Evolutionary conservation across 2,329 filamentous ascomycete genomes (phyloP).

Genomic region (Biscogniauxia mediterranea): DNA sequence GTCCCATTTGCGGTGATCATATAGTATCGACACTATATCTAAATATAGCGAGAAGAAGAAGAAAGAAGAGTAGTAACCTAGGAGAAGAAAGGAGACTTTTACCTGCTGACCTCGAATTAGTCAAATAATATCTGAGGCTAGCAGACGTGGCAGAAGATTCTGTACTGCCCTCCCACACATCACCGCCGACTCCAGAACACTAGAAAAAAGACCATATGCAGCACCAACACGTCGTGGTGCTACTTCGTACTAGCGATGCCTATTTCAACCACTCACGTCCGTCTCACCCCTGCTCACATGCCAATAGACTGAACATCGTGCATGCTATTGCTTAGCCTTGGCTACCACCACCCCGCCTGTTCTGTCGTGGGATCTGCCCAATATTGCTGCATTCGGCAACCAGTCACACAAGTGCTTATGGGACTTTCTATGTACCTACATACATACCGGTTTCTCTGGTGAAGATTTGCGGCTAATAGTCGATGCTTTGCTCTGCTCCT

Average conservation of each 20-base stretch:
- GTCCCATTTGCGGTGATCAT: too few relatives aligned
- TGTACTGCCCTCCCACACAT: not conserved
- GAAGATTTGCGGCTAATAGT: not conserved
- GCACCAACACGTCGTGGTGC: slow-evolving; percentile 1
- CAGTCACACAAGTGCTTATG: not conserved
- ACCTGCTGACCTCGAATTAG: not conserved
- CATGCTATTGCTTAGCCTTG: slow-evolving; percentile 13
- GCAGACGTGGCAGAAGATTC: not conserved
- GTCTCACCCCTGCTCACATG: slow-evolving; percentile 12
- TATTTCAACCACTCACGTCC: slow-evolving; percentile 10
- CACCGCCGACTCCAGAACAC: not conserved
- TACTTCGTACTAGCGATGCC: not conserved
- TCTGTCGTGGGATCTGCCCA: not conserved
- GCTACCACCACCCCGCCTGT: slow-evolving; percentile 1
- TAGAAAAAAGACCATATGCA: slow-evolving; percentile 1
- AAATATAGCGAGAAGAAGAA: too few relatives aligned
- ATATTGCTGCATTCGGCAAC: not conserved
- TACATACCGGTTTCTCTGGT: not conserved
- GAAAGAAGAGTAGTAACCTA: too few relatives aligned
- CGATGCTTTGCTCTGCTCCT: not conserved
- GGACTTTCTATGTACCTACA: not conserved
- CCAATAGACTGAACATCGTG: slow-evolving; percentile 18
- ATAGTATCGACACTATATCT: too few relatives aligned
- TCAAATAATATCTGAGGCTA: not conserved
- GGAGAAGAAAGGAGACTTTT: not conserved